Evolutionary conservation across 768 basidiomycete species (phyloP).

Genomic region (Xerocomellus intermedius): DNA sequence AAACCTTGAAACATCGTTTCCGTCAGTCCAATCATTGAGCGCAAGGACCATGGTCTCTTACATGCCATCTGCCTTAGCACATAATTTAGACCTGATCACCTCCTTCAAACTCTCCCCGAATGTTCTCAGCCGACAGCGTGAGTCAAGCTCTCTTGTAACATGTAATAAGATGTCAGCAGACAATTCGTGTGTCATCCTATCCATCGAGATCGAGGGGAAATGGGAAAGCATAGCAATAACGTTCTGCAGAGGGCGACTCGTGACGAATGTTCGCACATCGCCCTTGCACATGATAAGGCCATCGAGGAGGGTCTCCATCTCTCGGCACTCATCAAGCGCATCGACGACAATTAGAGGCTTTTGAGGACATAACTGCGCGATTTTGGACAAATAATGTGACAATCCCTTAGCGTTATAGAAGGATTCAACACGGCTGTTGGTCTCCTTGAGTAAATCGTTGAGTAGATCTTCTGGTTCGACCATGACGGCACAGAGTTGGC

Average conservation of each 20-base stretch:
- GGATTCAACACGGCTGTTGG: not conserved
- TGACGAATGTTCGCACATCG: conserved; percentile 3
- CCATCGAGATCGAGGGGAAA: conserved; percentile 9
- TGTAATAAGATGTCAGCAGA: conserved; percentile 4
- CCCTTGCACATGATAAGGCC: not conserved
- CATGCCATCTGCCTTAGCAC: conserved; percentile 17
- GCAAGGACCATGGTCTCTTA: not conserved
- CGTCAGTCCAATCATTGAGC: not conserved
- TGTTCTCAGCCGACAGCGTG: not conserved
- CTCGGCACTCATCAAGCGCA: conserved; percentile 19
- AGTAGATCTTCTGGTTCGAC: not conserved
- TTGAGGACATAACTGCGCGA: not conserved
- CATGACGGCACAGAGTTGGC: not conserved
- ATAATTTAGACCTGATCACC: conserved; percentile 2
- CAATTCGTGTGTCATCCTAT: not conserved
- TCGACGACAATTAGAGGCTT: conserved; percentile 13
- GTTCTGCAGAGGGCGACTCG: conserved; percentile 4
- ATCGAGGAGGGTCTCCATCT: conserved; percentile 1
- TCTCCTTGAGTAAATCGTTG: not conserved
- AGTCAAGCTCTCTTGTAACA: conserved; percentile 8
- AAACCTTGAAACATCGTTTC: not conserved
- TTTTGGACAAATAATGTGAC: not conserved
- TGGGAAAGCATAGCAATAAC: not conserved
- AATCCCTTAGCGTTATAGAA: conserved; percentile 2
- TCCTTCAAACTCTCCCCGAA: not conserved